phyloP scores from a whole-genome alignment of 352 stramenopile genomes.

The Phytophthora crassamura region DNA sequence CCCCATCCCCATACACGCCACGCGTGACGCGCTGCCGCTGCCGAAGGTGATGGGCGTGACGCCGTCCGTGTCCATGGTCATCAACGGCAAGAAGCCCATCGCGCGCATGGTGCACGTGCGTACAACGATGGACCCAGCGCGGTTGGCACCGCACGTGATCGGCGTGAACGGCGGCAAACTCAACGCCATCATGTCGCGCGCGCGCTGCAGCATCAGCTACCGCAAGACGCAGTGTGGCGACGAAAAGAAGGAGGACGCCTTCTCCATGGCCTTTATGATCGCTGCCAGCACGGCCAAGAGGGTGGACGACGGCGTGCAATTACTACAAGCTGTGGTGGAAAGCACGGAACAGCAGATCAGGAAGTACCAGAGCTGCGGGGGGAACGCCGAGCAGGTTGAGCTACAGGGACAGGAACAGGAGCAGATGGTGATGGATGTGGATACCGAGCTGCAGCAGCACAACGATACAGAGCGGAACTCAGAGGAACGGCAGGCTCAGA shows the following conservation, averaged over 20 bases:
- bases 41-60: background rate
- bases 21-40: background rate
- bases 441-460: background rate
- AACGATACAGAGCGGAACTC: constrained; percentile 6
- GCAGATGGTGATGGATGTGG: background rate
- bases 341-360: constrained; percentile 48
- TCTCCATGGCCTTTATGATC: constrained; percentile 60
- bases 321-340: constrained; percentile 45
- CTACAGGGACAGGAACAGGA: constrained; percentile 1
- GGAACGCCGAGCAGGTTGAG: constrained; percentile 14
- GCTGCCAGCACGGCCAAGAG: constrained; percentile 55
- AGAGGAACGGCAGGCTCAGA: constrained; percentile 45
- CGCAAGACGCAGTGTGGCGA: constrained; percentile 26
- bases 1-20: background rate
- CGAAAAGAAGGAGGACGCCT: constrained; percentile 10
- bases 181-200: constrained; percentile 64
- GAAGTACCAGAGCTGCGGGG: constrained; percentile 10
- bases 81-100: constrained; percentile 22
- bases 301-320: constrained; percentile 46
- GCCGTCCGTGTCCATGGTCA: constrained; percentile 20
- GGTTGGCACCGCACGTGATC: constrained; percentile 57
- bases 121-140: constrained; percentile 49
- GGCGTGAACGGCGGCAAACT: constrained; percentile 56
- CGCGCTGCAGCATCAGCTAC: constrained; percentile 63
- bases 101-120: constrained; percentile 47